phyloP scores from a whole-genome alignment of 2,329 filamentous ascomycete genomes.

The Fusarium brevicatenulatum region DNA sequence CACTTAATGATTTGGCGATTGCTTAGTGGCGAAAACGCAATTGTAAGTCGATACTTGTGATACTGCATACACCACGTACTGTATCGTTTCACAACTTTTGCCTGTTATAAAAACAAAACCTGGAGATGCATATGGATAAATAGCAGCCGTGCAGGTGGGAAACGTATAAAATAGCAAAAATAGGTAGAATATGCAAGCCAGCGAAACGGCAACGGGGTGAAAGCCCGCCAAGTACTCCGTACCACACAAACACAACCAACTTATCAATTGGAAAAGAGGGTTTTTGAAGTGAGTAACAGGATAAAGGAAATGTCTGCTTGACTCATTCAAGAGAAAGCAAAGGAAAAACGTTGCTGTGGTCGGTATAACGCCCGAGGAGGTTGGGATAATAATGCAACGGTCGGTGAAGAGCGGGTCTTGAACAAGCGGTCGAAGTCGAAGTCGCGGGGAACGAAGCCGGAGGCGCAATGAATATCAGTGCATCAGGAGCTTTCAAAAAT shows the following conservation, averaged over 20 bases:
- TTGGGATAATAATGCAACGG: slow-evolving; percentile 39
- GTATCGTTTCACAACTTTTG: slow-evolving; percentile 32
- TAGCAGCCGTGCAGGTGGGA: slow-evolving; percentile 28
- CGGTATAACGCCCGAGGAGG: slow-evolving; percentile 37
- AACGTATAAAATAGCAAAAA: slow-evolving; percentile 27
- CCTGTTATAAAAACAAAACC: slow-evolving; percentile 20
- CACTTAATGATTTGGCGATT: slow-evolving; percentile 16
- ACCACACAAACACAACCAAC: slow-evolving; percentile 24
- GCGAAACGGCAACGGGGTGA: slow-evolving; percentile 28
- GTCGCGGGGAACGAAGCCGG: slow-evolving; percentile 34
- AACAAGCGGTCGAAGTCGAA: slow-evolving; percentile 41
- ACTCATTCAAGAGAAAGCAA: slow-evolving; percentile 25
- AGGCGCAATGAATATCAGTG: slow-evolving; percentile 24
- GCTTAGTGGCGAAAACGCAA: slow-evolving; percentile 22
- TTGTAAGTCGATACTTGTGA: slow-evolving; percentile 23
- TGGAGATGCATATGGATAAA: slow-evolving; percentile 16
- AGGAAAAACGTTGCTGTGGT: slow-evolving; percentile 26
- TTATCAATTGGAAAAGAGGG: slow-evolving; percentile 28
- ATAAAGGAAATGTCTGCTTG: slow-evolving; percentile 27
- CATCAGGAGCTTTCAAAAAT: slow-evolving; percentile 12
- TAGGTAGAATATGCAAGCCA: slow-evolving; percentile 16
- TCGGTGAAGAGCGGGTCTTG: slow-evolving; percentile 44
- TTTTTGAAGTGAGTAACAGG: slow-evolving; percentile 26
- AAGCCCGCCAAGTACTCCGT: slow-evolving; percentile 17
- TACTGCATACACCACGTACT: slow-evolving; percentile 30